Evolutionary conservation across 345 rosid genomes (phyloP), one percentile per base, ranked within the genome.

Genomic region (Camelina sativa): DNA sequence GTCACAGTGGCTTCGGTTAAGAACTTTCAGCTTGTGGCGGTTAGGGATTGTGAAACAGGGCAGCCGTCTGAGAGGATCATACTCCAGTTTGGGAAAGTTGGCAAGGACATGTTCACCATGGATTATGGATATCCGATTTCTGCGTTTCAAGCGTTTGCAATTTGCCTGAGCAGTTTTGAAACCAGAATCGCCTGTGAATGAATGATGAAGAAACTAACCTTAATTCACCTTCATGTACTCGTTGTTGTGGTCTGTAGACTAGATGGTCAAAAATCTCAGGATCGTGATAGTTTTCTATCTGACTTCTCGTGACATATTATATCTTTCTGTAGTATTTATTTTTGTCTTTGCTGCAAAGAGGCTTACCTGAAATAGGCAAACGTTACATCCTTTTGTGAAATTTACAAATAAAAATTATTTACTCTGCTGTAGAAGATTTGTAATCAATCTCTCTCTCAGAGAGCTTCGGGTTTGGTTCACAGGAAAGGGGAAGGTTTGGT

Each of bases 1-100:
- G 96, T 90, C 34, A 90, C 92, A 0, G 88, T 90, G 55, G 96
- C 96, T 38, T 90, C 96, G 0, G 91, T 90, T 25, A 90, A 90
- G 72, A 90, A 90, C 75, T 88, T 90, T 71, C 96, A 90, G 76
- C 77, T 90, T 65, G 89, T 85, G 44, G 85, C 93, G 11, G 83
- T 88, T 51, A 72, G 74, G 1, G 91, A 80, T 51, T 46, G 74
- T 62, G 89, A 77, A 78, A 64, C 80, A 11, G 82, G 72, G 15
- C 81, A 81, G 64, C 79, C 77, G 7, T 85, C 81, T 37, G 92
- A 90, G 63, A 84, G 82, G 67, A 81, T 90, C 20, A 76, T 88
- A 69, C 89, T 88, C 11, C 96, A 90, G 74, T 88, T 90, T 61
- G 96, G 92, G 38, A 90, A 90, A 83, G 89, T 90, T 0, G 93